These are phyloP conservation scores for Pyrenochaeta sp. DNA, from an alignment of 2,329 filamentous ascomycete species.

Conservation along the genomic window DNA sequence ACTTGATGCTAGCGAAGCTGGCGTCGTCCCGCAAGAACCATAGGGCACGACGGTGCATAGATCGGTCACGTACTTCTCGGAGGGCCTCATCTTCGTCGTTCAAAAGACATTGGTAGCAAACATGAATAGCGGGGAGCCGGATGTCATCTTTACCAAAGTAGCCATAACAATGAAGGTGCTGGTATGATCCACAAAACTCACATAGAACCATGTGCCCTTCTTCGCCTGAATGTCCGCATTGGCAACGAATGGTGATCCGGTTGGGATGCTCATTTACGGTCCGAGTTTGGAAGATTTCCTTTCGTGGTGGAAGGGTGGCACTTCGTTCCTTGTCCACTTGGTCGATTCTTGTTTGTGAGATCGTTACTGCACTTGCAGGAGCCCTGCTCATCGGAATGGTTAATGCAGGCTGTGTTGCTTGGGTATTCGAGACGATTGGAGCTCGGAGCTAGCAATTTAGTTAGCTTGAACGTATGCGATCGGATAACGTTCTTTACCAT, in stretches of 20 bases:
- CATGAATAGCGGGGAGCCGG: constrained; percentile 53
- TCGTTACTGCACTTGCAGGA: neutral
- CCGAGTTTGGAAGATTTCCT: neutral
- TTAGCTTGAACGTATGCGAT: neutral
- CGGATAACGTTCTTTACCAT: neutral
- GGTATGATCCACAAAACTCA: constrained; percentile 54
- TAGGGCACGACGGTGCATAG: constrained; percentile 27
- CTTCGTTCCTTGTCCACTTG: neutral
- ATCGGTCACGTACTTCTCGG: constrained; percentile 20
- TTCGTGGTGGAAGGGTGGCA: neutral
- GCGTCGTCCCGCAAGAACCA: constrained; percentile 21
- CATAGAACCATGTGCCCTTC: constrained; percentile 40
- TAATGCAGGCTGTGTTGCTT: constrained; percentile 1
- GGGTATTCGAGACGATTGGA: neutral
- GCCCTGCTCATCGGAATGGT: neutral
- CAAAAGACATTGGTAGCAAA: constrained; percentile 58
- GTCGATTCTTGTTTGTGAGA: neutral
- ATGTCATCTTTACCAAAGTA: constrained; percentile 49
- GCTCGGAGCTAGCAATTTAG: neutral
- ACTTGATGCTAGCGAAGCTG: constrained; percentile 19
- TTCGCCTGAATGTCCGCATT: constrained; percentile 1
- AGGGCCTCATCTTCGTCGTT: constrained; percentile 25
- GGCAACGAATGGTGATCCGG: neutral
- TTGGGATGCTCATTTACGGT: neutral
- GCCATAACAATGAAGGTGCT: constrained; percentile 59